phyloP scores from a whole-genome alignment of 441 rosid species.

The Pelargonium myrrhifolium region DNA sequence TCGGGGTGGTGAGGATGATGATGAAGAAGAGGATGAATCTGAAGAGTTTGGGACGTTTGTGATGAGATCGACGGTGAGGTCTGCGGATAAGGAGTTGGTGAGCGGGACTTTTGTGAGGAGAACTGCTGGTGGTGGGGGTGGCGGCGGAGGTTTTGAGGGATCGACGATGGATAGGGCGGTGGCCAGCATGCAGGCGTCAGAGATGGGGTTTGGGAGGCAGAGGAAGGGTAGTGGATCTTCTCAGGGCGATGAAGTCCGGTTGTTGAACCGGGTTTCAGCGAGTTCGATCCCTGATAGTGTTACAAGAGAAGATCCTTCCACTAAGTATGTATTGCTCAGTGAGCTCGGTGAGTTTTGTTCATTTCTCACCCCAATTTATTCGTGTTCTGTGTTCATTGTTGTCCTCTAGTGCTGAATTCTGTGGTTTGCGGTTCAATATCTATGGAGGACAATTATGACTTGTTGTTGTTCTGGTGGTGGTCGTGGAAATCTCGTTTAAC shows the following conservation, averaged over 20 bases:
- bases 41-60: conserved; percentile 64
- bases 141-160: conserved; percentile 24
- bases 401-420: neutral
- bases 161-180: conserved; percentile 84
- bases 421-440: neutral
- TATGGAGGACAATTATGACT: neutral
- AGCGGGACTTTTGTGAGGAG: conserved; percentile 26
- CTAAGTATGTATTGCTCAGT: conserved; percentile 86
- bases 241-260: conserved; percentile 35
- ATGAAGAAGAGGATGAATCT: conserved; percentile 23
- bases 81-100: conserved; percentile 28
- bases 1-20: conserved; percentile 29
- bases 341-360: conserved; percentile 62
- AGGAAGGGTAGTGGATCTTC: conserved; percentile 37
- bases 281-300: conserved; percentile 87
- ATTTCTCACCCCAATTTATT: neutral
- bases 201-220: conserved; percentile 49
- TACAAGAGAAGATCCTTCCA: conserved; percentile 76
- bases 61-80: conserved; percentile 39
- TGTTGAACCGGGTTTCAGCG: conserved; percentile 54
- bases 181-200: conserved; percentile 66
- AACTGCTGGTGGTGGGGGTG: conserved; percentile 22
- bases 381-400: neutral
- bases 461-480: neutral
- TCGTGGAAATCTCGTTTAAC: no score